Evolutionary conservation across 805 yeast genomes (phyloP), one percentile per base, ranked within the genome.

Genomic region (Teunomyces tritomae): DNA sequence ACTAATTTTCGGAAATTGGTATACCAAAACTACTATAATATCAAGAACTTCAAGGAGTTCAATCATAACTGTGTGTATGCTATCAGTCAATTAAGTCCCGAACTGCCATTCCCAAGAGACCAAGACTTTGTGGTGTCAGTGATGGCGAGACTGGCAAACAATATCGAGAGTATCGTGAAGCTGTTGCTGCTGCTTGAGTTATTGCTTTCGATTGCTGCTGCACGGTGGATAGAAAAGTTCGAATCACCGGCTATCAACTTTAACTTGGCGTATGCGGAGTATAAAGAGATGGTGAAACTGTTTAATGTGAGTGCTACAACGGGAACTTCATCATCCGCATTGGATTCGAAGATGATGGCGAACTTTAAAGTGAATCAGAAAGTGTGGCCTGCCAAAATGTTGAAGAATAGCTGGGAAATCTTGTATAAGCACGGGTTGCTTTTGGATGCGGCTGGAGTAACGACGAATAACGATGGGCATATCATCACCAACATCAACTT

Each of bases 191-290:
- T 85, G 49, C 61, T 88, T 28, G 97, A 92, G 57, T 61, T 85
- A 41, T 78, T 86, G 13, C 59, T 92, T 35, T 66, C 89, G 10
- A 81, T 91, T 4, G 81, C 89, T 37, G 85, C 91, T 0, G 88
- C 95, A 0, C 73, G 97, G 39, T 83, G 84, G 44, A 72, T 81
- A 20, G 72, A 79, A 43, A 86, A 83, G 55, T 74, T 74, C 27
- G 83, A 78, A 16, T 64, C 80, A 20, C 81, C 73, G 10, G 73
- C 74, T n/a, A 77, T 88, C 14, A 91, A 89, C 62, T 84, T 90
- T 65, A 87, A 87, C 54, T 67, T 89, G 49, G 86, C 84, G 0
- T 85, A 83, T 62, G 83, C 82, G 28, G 98, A 92, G 62, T 92
- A 89, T 63, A 58, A 61, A n/a, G 70, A 67, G 1, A 76, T 83